A percentile compares a stretch with the other conserved stretches of the same genome.
These are phyloP conservation scores for Marasmius sp. DNA, from an alignment of 1,284 basidiomycete genomes.

Conservation along the genomic window DNA sequence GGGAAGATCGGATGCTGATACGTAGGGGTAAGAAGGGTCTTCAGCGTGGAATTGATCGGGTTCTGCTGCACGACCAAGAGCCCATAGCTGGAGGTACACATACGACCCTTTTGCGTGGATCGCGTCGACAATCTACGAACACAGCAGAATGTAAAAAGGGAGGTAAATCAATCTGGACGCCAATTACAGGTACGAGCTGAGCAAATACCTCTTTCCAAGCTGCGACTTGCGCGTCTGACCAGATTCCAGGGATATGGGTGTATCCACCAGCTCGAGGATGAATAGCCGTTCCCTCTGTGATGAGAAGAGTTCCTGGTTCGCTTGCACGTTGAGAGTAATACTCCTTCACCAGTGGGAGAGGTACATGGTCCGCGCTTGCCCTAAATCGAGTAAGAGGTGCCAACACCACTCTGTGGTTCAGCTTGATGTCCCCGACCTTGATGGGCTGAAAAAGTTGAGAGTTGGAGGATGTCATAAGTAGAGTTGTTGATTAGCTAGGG, in stretches of 20 bases:
- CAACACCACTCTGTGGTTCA: constrained; percentile 26
- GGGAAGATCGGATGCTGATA: constrained; percentile 18
- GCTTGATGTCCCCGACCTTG: constrained; percentile 18
- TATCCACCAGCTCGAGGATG: constrained; percentile 26
- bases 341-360: constrained; percentile 25
- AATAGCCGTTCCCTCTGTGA: constrained; percentile 38
- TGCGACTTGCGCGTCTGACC: constrained; percentile 30
- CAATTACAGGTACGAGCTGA: background rate
- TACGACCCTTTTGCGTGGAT: constrained; percentile 41
- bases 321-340: constrained; percentile 37
- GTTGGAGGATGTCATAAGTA: background rate
- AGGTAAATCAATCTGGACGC: background rate
- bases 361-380: constrained; percentile 21
- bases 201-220: constrained; percentile 36
- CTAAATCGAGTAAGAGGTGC: constrained; percentile 28
- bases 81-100: constrained; percentile 50
- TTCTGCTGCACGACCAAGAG: constrained; percentile 39
- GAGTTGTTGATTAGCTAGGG: no score
- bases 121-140: constrained; percentile 25
- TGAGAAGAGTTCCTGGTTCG: constrained; percentile 33
- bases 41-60: constrained; percentile 24
- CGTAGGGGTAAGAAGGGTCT: constrained; percentile 16
- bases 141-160: background rate
- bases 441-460: constrained; percentile 24
- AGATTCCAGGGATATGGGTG: constrained; percentile 35